Conservation (phyloP, 1,284 basidiomycete species). For the Fomitopsis betulina region DNA sequence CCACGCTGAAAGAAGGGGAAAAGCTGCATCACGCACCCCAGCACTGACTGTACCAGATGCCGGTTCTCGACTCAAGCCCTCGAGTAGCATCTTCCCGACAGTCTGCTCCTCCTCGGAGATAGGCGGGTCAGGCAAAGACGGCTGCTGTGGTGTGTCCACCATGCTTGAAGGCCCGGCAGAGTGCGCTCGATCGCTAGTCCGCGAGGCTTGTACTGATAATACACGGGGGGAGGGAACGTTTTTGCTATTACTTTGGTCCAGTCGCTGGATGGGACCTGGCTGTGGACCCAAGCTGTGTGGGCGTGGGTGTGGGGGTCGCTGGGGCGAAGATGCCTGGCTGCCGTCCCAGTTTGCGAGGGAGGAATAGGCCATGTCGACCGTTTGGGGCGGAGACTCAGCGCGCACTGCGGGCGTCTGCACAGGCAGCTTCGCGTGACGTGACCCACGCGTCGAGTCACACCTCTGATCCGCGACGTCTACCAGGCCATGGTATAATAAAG, state of each 20-base stretch:
- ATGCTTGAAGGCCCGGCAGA: neutral
- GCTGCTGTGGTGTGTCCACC: constrained; percentile 2
- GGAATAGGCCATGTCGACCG: constrained; percentile 13
- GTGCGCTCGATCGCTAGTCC: neutral
- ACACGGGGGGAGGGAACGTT: too few relatives aligned
- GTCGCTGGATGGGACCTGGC: neutral
- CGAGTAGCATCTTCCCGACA: neutral
- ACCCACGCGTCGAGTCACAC: constrained; percentile 2
- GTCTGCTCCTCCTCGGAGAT: neutral
- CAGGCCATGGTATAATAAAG: too few relatives aligned
- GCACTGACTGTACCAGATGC: neutral
- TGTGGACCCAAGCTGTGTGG: neutral
- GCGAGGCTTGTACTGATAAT: neutral
- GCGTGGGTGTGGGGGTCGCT: constrained; percentile 1
- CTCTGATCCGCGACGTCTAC: too few relatives aligned
- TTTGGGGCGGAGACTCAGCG: neutral
- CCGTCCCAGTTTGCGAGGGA: constrained; percentile 27
- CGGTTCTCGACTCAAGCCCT: neutral
- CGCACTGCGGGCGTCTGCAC: neutral
- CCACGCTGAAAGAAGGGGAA: neutral
- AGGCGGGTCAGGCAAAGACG: neutral
- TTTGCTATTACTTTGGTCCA: neutral
- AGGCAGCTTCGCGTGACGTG: neutral
- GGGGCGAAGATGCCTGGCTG: constrained; percentile 3
- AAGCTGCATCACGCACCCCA: neutral